Conservation (phyloP, 768 basidiomycete genomes). For the Gyrodon lividus region DNA sequence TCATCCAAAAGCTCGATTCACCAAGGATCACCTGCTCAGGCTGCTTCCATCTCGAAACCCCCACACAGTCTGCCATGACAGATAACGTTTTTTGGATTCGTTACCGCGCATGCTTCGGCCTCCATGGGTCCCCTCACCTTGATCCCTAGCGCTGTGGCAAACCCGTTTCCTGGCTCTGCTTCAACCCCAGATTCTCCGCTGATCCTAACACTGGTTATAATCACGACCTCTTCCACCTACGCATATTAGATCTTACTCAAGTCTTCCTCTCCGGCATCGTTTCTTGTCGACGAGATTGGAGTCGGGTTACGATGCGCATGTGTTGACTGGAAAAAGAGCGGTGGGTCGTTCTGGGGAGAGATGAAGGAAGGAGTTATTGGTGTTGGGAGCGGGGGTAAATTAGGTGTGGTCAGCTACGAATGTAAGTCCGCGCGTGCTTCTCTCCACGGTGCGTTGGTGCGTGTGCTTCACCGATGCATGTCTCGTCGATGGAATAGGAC, state of each 20-base stretch:
- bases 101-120: conserved; percentile 33
- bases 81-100: conserved; percentile 90
- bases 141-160: conserved; percentile 23
- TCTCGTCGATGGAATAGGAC: conserved; percentile 12
- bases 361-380: conserved; percentile 93
- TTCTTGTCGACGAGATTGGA: conserved; percentile 84
- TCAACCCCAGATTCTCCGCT: conserved; percentile 27
- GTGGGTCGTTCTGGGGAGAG: conserved; percentile 81
- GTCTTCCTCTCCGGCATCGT: conserved; percentile 62
- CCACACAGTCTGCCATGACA: conserved; percentile 88
- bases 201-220: conserved; percentile 71
- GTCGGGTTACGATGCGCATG: conserved; percentile 80
- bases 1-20: no score
- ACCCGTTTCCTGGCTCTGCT: conserved; percentile 13
- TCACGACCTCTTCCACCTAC: conserved; percentile 83
- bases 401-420: conserved; percentile 89
- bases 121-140: conserved; percentile 25
- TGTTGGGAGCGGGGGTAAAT: conserved; percentile 77
- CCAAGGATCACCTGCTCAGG: no score
- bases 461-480: neutral
- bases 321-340: conserved; percentile 70
- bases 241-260: conserved; percentile 72
- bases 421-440: conserved; percentile 44
- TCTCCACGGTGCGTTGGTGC: neutral
- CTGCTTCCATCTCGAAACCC: conserved; percentile 81